phyloP scores from a whole-genome alignment of 495 filamentous ascomycete species.

The Cladorrhinum samala region DNA sequence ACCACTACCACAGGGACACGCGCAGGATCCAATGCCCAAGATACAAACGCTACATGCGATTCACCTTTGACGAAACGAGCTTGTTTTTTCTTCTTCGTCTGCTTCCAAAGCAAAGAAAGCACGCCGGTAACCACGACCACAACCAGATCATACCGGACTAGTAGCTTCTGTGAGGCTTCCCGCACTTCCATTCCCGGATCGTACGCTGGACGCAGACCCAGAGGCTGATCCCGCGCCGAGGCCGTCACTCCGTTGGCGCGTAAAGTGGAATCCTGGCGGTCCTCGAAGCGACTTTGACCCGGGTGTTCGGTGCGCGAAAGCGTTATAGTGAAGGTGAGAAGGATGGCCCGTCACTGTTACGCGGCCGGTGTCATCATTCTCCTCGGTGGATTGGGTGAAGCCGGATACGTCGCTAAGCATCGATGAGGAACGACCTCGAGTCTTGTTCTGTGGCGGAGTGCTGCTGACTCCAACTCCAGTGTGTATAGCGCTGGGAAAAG shows the following conservation, averaged over 20 bases:
- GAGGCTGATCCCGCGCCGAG: conserved; percentile 22
- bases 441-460: conserved; percentile 23
- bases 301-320: conserved; percentile 4
- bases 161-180: conserved; percentile 23
- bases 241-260: conserved; percentile 17
- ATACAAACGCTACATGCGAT: too few species aligned
- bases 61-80: not conserved
- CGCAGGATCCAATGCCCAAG: too few species aligned
- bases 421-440: conserved; percentile 55
- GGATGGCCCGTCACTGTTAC: conserved; percentile 3
- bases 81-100: too few species aligned
- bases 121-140: not conserved
- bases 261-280: conserved; percentile 26
- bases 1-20: too few species aligned
- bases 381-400: conserved; percentile 54
- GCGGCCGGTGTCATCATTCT: conserved; percentile 21
- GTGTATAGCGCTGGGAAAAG: conserved; percentile 21
- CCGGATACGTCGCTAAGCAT: conserved; percentile 64
- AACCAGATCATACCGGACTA: conserved; percentile 24
- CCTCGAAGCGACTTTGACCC: conserved; percentile 18
- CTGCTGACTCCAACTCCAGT: conserved; percentile 16
- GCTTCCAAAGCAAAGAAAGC: not conserved
- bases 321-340: conserved; percentile 1
- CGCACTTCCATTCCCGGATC: conserved; percentile 31
- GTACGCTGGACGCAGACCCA: conserved; percentile 26